Percentiles rank a stretch among this genome's conserved stretches.
Conservation (phyloP, 2,329 filamentous ascomycete genomes). For the Rosellinia necatrix region DNA sequence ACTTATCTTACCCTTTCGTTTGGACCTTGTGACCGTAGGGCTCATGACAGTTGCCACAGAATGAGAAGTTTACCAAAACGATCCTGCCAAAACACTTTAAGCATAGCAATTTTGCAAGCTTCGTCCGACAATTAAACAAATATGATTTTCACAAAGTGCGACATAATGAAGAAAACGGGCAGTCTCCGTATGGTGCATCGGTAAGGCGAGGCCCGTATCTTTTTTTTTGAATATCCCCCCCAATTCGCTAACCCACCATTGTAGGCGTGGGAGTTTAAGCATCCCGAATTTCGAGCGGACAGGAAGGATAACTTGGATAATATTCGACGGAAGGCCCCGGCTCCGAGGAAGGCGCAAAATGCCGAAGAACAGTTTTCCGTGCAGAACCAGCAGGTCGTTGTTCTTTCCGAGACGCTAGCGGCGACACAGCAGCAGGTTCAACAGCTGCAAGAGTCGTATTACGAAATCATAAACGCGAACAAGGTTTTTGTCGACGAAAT, state of each 20-base stretch:
- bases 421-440: constrained; percentile 94
- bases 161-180: constrained; percentile 83
- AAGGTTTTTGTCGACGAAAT: constrained; percentile 66
- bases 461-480: constrained; percentile 71
- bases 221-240: constrained; percentile 12
- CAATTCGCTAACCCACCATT: constrained; percentile 38
- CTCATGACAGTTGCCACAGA: constrained; percentile 57
- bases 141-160: constrained; percentile 89
- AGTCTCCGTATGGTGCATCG: constrained; percentile 80
- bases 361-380: constrained; percentile 71
- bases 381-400: constrained; percentile 83
- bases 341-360: constrained; percentile 74
- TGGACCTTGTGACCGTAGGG: constrained; percentile 1
- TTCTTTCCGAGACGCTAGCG: constrained; percentile 84
- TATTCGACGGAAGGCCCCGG: constrained; percentile 92
- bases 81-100: constrained; percentile 86
- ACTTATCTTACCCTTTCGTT: background rate
- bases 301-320: constrained; percentile 97
- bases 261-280: constrained; percentile 94
- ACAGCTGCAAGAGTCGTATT: constrained; percentile 81
- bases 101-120: constrained; percentile 81
- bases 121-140: constrained; percentile 78
- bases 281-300: constrained; percentile 93
- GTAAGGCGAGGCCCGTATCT: constrained; percentile 54
- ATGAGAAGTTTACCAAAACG: constrained; percentile 87